Base-by-base conservation (phyloP, 441 rosid species). In the Jatropha multifida region DNA sequence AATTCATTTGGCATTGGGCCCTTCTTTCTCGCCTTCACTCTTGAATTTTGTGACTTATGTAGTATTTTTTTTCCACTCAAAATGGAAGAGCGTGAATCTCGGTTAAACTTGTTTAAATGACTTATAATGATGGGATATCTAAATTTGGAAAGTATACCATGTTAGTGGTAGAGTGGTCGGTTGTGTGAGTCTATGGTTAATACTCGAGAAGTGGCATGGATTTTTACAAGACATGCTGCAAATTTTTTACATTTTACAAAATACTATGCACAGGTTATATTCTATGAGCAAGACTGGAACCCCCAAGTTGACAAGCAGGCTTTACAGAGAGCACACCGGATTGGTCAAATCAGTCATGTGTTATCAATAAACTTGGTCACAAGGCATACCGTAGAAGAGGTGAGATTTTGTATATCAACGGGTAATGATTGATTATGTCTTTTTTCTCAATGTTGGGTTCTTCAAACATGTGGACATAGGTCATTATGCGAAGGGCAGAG, bases 241-340 rank as follows among this genome's bases (percentile, higher is more conserved):
- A 49, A 15, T 60, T 51, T 68, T 62, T 40, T 7, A 49, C 40
- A 38, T 64, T 38, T 42, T 56, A 32, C 23, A 44, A 46, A 32
- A 26, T 59, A 65, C 42, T 23, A 42, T 68, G 65, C 0, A 17
- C 85, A 94, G 98, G 97, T 92, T 77, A 89, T 94, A 78, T 91
- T 92, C 80, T 94, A 88, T 26, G 98, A 94, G 83, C 97, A 94
- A 88, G 97, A 94, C 76, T 94, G 98, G 98, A 94, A 94, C 78
- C 98, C 97, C 63, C 98, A 94, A 79, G 96, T 92, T 76, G 98
- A 91, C 82, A 90, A 88, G 83, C 93, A 88, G 82, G 96, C 94
- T 80, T 80, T 90, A 83, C 97, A 94, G 83, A 88, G 94, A 69
- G 96, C 97, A 72, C 98, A 92, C 76, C 84, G 98, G 73, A 94